These are phyloP conservation scores for Gossypium aridum DNA, from an alignment of 441 rosid genomes.

Conservation along the genomic window DNA sequence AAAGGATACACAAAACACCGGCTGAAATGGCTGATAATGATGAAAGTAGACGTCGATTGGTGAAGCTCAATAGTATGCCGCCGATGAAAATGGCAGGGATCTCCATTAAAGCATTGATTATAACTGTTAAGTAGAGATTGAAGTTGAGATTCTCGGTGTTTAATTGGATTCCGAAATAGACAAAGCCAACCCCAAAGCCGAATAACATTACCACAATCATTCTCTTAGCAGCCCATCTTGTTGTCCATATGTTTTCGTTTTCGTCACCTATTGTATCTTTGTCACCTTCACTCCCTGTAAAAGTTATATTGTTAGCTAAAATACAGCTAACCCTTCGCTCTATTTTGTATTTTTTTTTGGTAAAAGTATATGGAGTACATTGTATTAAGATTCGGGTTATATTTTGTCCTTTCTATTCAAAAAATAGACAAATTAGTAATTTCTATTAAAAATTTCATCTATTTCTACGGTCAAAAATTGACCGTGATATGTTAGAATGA, in stretches of 20 bases:
- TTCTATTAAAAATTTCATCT: too few relatives aligned
- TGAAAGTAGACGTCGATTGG: slow-evolving; percentile 43
- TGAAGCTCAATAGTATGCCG: slow-evolving; percentile 34
- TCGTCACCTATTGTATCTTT: neutral
- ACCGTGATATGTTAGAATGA: too few relatives aligned
- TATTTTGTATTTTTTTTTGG: too few relatives aligned
- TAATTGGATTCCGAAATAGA: slow-evolving; percentile 62
- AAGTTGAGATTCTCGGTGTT: slow-evolving; percentile 55
- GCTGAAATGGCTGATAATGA: slow-evolving; percentile 37
- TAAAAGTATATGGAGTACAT: too few relatives aligned
- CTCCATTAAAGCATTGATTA: slow-evolving; percentile 59
- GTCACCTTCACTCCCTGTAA: neutral
- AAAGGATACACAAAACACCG: slow-evolving; percentile 39
- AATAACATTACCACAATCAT: slow-evolving; percentile 44
- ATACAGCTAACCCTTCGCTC: too few relatives aligned
- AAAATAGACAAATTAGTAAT: too few relatives aligned
- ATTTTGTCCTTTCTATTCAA: too few relatives aligned
- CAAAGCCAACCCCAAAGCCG: slow-evolving; percentile 65
- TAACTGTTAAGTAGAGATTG: slow-evolving; percentile 47
- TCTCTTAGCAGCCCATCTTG: slow-evolving; percentile 57
- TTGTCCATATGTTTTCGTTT: slow-evolving; percentile 44
- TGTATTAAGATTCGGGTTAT: too few relatives aligned
- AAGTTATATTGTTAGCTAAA: too few relatives aligned
- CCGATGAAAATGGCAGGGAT: slow-evolving; percentile 59
- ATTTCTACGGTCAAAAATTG: too few relatives aligned